Evolutionary conservation across 2,329 filamentous ascomycete species (phyloP).

Genomic region (Colletotrichum falcatum): DNA sequence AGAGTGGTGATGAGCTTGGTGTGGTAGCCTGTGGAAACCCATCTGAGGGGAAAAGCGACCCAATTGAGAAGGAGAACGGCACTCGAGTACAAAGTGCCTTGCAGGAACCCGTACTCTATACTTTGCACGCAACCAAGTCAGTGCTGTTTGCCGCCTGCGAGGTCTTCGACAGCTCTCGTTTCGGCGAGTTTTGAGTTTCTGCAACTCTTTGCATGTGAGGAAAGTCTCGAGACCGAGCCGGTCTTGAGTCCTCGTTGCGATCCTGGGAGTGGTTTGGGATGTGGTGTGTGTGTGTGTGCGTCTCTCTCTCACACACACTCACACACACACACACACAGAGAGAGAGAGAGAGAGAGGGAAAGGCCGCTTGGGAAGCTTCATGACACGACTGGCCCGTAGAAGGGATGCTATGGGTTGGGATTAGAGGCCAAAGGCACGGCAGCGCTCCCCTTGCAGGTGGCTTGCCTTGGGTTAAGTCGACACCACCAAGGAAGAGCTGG

Average conservation of each 20-base stretch:
- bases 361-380: background rate
- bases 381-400: background rate
- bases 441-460: slow-evolving; percentile 33
- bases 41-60: slow-evolving; percentile 7
- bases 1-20: slow-evolving; percentile 15
- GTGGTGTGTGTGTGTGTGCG: background rate
- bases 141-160: background rate
- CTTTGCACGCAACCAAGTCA: background rate
- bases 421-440: slow-evolving; percentile 30
- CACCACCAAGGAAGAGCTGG: slow-evolving; percentile 25
- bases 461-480: slow-evolving; percentile 32
- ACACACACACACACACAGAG: too few relatives aligned
- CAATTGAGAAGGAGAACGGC: slow-evolving; percentile 1
- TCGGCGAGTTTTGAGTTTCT: background rate
- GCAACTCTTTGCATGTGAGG: background rate
- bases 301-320: too few relatives aligned
- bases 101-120: background rate
- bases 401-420: background rate
- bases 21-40: background rate
- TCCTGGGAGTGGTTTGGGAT: background rate
- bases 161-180: background rate
- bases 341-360: too few relatives aligned
- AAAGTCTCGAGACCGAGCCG: background rate
- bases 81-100: background rate
- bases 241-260: background rate